These are phyloP conservation scores for Scenedesmus sp. DNA, from an alignment of 163 green algal genomes.

Conservation along the genomic window DNA sequence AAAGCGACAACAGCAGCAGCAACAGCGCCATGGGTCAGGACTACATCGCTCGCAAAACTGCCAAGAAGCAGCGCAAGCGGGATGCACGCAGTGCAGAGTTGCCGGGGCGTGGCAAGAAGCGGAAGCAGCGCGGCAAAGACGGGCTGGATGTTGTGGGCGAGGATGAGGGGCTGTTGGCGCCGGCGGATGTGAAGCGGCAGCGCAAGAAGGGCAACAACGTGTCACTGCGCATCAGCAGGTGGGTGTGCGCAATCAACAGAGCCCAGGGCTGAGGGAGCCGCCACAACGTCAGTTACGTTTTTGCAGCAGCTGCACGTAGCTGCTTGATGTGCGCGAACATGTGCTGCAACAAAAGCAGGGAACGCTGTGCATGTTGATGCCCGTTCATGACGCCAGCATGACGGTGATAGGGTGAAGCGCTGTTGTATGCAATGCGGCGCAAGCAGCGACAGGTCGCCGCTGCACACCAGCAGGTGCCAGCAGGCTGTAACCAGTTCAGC, in stretches of 20 bases:
- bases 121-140: constrained; percentile 1
- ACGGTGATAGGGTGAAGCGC: too few species aligned
- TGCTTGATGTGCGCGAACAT: too few species aligned
- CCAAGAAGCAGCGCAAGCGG: constrained; percentile 74
- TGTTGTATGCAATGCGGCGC: too few species aligned
- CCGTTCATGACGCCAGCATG: too few species aligned
- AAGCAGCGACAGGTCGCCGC: neutral
- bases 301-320: neutral
- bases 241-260: too few species aligned
- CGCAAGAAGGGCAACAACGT: constrained; percentile 60
- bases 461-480: neutral
- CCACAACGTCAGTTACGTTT: too few species aligned
- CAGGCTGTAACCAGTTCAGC: too few species aligned
- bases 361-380: too few species aligned
- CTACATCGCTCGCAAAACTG: constrained; percentile 73
- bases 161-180: neutral
- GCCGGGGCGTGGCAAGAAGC: neutral
- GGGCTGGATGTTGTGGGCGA: constrained; percentile 34
- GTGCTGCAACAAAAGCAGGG: too few species aligned
- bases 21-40: constrained; percentile 70
- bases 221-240: constrained; percentile 27
- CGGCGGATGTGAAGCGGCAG: constrained; percentile 10
- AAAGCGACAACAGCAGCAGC: neutral
- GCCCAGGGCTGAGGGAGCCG: too few species aligned
- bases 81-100: constrained; percentile 36